Percentiles rank a stretch among this genome's conserved stretches.
These are phyloP conservation scores for Naganishia friedmannii DNA, from an alignment of 768 basidiomycete species.

Conservation along the genomic window DNA sequence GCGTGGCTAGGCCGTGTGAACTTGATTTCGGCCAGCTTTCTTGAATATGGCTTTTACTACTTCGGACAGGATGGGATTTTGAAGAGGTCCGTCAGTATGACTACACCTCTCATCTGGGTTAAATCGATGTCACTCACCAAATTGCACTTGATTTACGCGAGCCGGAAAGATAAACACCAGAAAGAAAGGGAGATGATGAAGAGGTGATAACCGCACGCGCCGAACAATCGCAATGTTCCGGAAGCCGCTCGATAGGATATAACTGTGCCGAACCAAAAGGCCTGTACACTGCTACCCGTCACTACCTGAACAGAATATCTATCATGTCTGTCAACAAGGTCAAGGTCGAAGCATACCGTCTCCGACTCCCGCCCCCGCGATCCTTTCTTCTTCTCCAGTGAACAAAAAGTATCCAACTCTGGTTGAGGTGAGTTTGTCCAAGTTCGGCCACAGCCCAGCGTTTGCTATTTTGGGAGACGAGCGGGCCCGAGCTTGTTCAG, in stretches of 20 bases:
- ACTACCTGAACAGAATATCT: no score
- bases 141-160: background rate
- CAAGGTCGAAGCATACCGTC: background rate
- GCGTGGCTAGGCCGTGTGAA: background rate
- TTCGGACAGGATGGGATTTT: background rate
- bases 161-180: background rate
- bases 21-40: background rate
- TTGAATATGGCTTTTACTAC: background rate
- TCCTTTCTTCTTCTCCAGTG: background rate
- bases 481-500: background rate
- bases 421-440: background rate
- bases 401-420: background rate
- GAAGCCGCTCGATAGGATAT: no score
- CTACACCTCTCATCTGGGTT: background rate
- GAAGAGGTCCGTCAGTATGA: background rate
- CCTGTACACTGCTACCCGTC: no score
- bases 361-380: background rate
- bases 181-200: background rate
- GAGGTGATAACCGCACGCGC: background rate
- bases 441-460: background rate
- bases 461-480: slow-evolving; percentile 4
- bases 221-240: background rate
- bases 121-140: background rate
- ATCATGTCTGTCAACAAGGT: no score
- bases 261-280: no score